Base-by-base conservation (phyloP, 2,329 filamentous ascomycete species). In the Aspergillus sp. region DNA sequence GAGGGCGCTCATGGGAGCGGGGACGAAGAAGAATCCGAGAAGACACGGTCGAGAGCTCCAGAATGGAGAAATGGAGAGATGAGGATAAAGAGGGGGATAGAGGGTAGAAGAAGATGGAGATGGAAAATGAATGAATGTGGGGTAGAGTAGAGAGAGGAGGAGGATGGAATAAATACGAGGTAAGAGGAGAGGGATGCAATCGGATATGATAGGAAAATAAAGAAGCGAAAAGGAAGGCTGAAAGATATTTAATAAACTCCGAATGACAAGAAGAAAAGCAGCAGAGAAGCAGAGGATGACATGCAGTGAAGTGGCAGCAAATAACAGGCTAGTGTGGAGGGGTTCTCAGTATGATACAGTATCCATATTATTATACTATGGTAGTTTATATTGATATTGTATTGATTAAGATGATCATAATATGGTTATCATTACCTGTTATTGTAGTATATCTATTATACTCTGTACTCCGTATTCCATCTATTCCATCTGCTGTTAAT, bases 41-140 rank as follows among this genome's bases (percentile, higher is more conserved):
- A 40, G 48, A 49, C 40, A 47, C 50, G 40, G 44, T 47, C 45
- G 45, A 45, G 33, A 39, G 48, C 49, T 53, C 50, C 51, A 57
- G 54, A 39, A 37, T 48, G 50, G 37, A 42, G 32, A 36, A 39
- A 37, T 48, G 50, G 37, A 42, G 32, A 36, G 37, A 10, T 19
- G 39, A 42, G 41, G 33, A 10, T 32, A n/a, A 11, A 7, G 8
- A n/a, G 31, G 8, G 4, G 8, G n/a, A 8, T 32, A 9, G 31
- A n/a, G n/a, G n/a, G n/a, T n/a, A n/a, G n/a, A 28, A 28, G 13
- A 37, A 19, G 33, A 34, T 39, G 28, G 28, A 27, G 40, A 32
- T 31, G 31, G 33, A 39, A 33, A 27, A 29, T 29, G 35, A 32
- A 29, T 5, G 41, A 36, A 39, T 13, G 38, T 12, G 11, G 10